These are phyloP conservation scores for Smallanthus sonchifolius DNA, from an alignment of 129 eudicot species.

Conservation along the genomic window DNA sequence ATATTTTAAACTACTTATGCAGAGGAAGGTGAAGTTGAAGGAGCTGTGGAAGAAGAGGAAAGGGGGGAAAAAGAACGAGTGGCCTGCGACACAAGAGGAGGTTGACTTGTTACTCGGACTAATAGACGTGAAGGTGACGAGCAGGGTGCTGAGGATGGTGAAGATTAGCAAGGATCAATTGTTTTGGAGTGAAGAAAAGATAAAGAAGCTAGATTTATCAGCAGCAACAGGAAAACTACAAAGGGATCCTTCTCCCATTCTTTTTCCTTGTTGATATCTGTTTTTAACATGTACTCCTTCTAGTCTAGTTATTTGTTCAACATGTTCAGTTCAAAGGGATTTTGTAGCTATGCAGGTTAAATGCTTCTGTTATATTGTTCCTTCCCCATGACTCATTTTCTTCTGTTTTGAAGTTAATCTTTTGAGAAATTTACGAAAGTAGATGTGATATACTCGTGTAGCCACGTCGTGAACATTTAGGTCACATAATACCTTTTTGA, in stretches of 20 bases:
- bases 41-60: conserved; percentile 67
- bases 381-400: not conserved
- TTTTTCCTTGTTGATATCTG: conserved; percentile 58
- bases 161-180: conserved; percentile 70
- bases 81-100: conserved; percentile 67
- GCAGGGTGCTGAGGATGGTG: conserved; percentile 66
- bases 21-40: conserved; percentile 81
- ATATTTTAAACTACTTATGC: conserved; percentile 13
- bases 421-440: too few species aligned
- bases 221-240: conserved; percentile 63
- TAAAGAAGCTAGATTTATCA: conserved; percentile 62
- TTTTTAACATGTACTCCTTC: not conserved
- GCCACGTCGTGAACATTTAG: too few species aligned
- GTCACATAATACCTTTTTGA: too few species aligned
- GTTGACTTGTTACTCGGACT: conserved; percentile 70
- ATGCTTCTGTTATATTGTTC: not conserved
- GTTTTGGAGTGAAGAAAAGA: conserved; percentile 93
- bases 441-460: too few species aligned
- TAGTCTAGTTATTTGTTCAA: not conserved
- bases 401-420: too few species aligned
- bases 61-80: conserved; percentile 70
- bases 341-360: not conserved
- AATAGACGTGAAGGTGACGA: conserved; percentile 58
- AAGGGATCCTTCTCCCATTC: conserved; percentile 87
- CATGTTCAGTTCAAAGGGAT: not conserved